Evolutionary conservation across 495 filamentous ascomycete species (phyloP), one percentile per base, ranked within the genome.

Genomic region (Aspergillus incahuasiensis): DNA sequence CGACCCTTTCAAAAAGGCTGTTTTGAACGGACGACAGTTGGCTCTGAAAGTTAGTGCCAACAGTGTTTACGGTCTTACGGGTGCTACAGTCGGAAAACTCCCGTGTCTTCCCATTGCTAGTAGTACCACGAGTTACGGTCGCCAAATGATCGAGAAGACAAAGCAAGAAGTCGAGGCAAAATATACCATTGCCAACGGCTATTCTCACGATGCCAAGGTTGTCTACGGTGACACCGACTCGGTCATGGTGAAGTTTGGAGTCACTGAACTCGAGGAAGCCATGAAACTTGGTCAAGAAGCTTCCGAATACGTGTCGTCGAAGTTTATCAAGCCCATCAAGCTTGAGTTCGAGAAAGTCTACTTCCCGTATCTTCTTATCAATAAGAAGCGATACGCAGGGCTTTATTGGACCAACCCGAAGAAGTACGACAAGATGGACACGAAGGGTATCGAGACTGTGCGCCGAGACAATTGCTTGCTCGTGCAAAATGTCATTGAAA

Each of bases 371-470:
- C 80, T 99, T 30, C 78, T 99, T 40, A 99, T 99, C 83, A 99
- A 99, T 82, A 99, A 99, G 74, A 99, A 99, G 80, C 88, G 94
- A 52, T 99, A 99, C 61, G 94, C 94, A 12, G 94, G 94, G 30
- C 76, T 99, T 13, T 97, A 91, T 74, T 99, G 92, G 91, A 97
- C 95, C 18, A 91, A 87, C 43, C 82, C 94, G 0, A 82, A 90
- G n/a, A 96, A 95, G 68, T 91, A 85, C 61, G 94, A 99, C 77
- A 99, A 99, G 78, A 97, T 99, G 95, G 94, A 99, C 67, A 96
- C 87, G 61, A 99, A 99, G 70, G 94, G 94, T 78, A 97, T 99
- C 61, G 94, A 99, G 73, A 99, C 94, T 6, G 95, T 99, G 41
- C 84, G 94, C 30, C 79, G 94, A 79, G 94, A 99, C 66, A 99